Percentiles rank a stretch among this genome's conserved stretches.
Evolutionary conservation across 192 early-diverging fungal species (phyloP).

Genomic region (Backusella parvicylindrica): DNA sequence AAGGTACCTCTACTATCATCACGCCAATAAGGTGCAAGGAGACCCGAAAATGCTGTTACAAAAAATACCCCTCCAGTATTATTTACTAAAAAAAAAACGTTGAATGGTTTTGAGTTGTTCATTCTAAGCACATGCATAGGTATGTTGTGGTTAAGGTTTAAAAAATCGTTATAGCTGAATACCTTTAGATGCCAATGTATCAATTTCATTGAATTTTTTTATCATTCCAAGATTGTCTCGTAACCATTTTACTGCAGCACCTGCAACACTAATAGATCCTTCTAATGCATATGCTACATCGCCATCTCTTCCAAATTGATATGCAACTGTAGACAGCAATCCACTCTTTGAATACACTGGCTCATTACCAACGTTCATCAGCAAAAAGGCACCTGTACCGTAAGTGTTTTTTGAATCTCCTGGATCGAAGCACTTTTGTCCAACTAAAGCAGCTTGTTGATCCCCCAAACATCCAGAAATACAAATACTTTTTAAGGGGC

Average conservation of each 20-base stretch:
- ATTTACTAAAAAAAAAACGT: constrained; percentile 45
- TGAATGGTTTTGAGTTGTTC: constrained; percentile 26
- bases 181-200: constrained; percentile 54
- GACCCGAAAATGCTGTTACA: constrained; percentile 90
- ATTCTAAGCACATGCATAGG: neutral
- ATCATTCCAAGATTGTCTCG: constrained; percentile 84
- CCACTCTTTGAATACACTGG: constrained; percentile 77
- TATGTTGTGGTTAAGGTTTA: constrained; percentile 45
- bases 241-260: constrained; percentile 88
- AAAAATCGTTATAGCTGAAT: constrained; percentile 60
- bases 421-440: constrained; percentile 83
- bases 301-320: constrained; percentile 69
- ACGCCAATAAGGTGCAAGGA: constrained; percentile 95
- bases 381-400: constrained; percentile 93
- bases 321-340: constrained; percentile 86
- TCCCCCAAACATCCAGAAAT: constrained; percentile 89
- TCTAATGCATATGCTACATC: constrained; percentile 81
- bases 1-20: constrained; percentile 88
- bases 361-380: constrained; percentile 84
- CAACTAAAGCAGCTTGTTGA: constrained; percentile 93
- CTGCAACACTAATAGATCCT: constrained; percentile 89
- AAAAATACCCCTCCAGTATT: constrained; percentile 92
- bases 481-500: constrained; percentile 64
- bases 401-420: constrained; percentile 95
- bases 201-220: constrained; percentile 63